Evolutionary conservation across 1,284 basidiomycete species (phyloP), one percentile per base, ranked within the genome.

Genomic region (Leccinum pallidistipes): DNA sequence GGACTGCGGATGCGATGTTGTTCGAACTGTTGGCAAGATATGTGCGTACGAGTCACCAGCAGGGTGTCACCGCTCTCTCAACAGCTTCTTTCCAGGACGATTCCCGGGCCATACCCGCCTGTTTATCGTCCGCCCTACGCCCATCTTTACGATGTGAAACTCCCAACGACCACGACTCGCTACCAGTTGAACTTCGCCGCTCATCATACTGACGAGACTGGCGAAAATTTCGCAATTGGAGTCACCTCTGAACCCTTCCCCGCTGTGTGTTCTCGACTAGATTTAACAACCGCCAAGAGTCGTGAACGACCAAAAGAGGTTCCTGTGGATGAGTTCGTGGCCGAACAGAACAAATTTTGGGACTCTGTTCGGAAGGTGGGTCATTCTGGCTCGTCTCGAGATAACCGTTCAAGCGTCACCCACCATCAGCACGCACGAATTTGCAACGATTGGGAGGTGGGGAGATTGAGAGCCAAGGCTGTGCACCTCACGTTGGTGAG

Each of bases 1-100:
- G 62, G 65, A 5, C 75, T 77, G 57, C 75, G 77, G 10, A 68
- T 79, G 31, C 69, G 78, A 57, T 77, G 73, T 36, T 80, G 79
- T 60, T 56, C 62, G 11, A 64, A 64, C 11, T 80, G 79, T 51
- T 60, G 77, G 21, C 65, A 58, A 31, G 36, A 56, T n/a, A 55
- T 69, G 67, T 66, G 14, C 10, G 65, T 58, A 32, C 31, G 7
- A n/a, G 36, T 16, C 21, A 9, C 0, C 16, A 50, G 3, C 3
- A 24, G 18, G 14, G 1, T 6, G 4, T 16, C 11, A 7, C n/a
- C 1, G 12, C 7, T 16, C 10, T 3, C 47, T 55, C 11, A 45
- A 62, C 31, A 16, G 2, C 21, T 40, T 12, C 2, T 31, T 50
- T 18, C 24, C 27, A 66, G 65, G 67, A 67, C 65, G 24, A 51